A percentile compares a stretch with the other conserved stretches of the same genome.
These are phyloP conservation scores for Backusella mclennaniae DNA, from an alignment of 192 early-diverging fungal genomes.

Conservation along the genomic window DNA sequence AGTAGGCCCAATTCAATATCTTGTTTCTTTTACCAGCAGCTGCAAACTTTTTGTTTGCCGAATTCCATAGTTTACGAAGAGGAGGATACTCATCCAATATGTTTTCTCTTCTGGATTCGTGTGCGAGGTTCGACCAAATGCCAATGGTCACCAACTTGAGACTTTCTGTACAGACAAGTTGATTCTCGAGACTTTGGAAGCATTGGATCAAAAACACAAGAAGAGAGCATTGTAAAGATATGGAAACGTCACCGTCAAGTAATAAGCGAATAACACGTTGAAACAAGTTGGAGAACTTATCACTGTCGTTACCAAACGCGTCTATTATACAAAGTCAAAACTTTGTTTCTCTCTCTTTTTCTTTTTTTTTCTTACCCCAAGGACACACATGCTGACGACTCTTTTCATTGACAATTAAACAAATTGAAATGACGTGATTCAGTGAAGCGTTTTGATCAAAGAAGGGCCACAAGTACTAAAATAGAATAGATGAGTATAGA, in stretches of 20 bases:
- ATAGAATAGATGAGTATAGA: not conserved
- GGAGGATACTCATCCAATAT: conserved; percentile 61
- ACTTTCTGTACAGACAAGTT: conserved; percentile 70
- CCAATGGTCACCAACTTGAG: conserved; percentile 74
- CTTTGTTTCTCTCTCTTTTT: not conserved
- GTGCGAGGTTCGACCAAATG: conserved; percentile 71
- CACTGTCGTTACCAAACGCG: conserved; percentile 38
- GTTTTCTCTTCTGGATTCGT: conserved; percentile 46
- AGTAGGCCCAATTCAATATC: not conserved
- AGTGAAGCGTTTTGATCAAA: conserved; percentile 48
- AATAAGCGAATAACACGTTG: conserved; percentile 45
- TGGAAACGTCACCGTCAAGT: conserved; percentile 20
- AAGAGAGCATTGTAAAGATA: conserved; percentile 51
- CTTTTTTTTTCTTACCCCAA: conserved; percentile 44
- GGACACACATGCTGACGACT: conserved; percentile 65
- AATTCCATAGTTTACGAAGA: conserved; percentile 68
- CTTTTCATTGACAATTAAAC: conserved; percentile 91
- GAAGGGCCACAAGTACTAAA: conserved; percentile 79
- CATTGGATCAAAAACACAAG: conserved; percentile 77
- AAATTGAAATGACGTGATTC: conserved; percentile 71
- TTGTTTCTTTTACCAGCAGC: conserved; percentile 39
- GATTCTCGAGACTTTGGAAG: conserved; percentile 86
- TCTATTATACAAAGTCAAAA: not conserved
- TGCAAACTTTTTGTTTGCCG: conserved; percentile 52
- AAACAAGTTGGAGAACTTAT: conserved; percentile 62